Base-by-base conservation (phyloP, 2,329 filamentous ascomycete genomes). In the Diaporthe ampelina region DNA sequence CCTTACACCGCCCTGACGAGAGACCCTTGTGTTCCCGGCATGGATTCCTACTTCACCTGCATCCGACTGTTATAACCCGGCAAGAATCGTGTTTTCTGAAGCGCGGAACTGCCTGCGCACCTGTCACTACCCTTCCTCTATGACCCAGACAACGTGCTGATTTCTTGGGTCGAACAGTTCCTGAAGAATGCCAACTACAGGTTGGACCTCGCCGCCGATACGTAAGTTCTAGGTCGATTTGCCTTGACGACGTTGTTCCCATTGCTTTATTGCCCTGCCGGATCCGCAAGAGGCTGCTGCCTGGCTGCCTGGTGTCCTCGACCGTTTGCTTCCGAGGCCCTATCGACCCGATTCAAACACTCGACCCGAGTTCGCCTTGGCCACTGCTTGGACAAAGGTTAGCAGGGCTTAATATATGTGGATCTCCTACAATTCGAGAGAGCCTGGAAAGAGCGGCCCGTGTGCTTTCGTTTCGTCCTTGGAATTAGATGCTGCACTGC, bases 201-300 rank as follows among this genome's bases (percentile, higher is more conserved):
- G 78, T 79, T 90, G 9, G 86, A 90, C 73, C 84, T 88, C 74
- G 89, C 89, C 52, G 82, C 90, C 65, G 88, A 91, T 83, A 82
- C 85, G 89, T 91, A 85, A 89, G 89, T 90, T n/a, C 19, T 29
- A 68, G 65, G 77, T 73, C 56, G 37, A 50, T 73, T 77, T 78
- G 48, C 32, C 37, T 37, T 74, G 37, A 32, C 50, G 32, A 54
- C 24, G 54, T 29, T 56, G 11, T 52, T n/a, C 19, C 15, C 24
- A 24, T 52, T 56, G 45, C 54, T 50, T 13, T n/a, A 37, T 5
- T 72, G 45, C 24, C 32, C 8, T 43, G 45, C 56, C 32, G 21
- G 45, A 4, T 43, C 35, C 5, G n/a, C n/a, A 32, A 54, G 45
- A 26, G 45, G 13, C 48, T 72, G 58, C 52, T 45, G 67, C 70